Base-by-base conservation (phyloP, 176 grass and related monocot genomes). In the Lolium perenne region DNA sequence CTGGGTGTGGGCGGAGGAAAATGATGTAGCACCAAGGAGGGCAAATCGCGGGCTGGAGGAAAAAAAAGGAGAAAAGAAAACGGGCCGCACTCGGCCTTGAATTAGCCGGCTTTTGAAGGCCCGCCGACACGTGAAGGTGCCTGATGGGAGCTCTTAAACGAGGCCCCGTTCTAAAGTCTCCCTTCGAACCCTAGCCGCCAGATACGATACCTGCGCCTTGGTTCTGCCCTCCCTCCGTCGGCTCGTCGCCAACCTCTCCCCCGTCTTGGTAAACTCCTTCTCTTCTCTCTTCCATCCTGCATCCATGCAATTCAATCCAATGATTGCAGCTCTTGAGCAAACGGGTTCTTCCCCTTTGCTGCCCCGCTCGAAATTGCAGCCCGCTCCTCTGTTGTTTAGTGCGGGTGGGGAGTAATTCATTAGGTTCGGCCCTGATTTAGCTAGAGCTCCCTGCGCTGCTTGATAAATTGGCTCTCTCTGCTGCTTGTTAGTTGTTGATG, bases 121-220 rank as follows among this genome's bases (percentile, higher is more conserved):
- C 8, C 58, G 9, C 15, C 58, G 53, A 53, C 10, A 55, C 53
- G 10, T 7, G 16, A 55, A 18, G 16, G 53, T 7, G 15, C 7
- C 15, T 55, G 53, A 55, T 60, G 7, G 45, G 45, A 47, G 45
- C 45, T 47, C 8, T 47, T 47, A 47, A 47, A 6, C 1, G 7
- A 29, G 17, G 54, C 1, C 54, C 17, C 54, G 6, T 4, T 20
- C 17, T 56, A 56, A 56, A 32, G 7, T 45, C 29, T 76, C 72
- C 38, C 12, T 51, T 14, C 16, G 62, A 82, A 87, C 70, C 78
- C 86, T 87, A 29, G 86, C 86, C 70, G 79, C 86, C 79, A 75
- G 5, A 23, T 3, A 15, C 38, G 5, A 17, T 1, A n/a, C 38
- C 25, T 0, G 54, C 1, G 41, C 26, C 26, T 70, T 20, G 21